Percentiles rank a stretch among this genome's conserved stretches.
These are phyloP conservation scores for Saccharomyces hybrid DNA, from an alignment of 1,139 yeast species.

Conservation along the genomic window DNA sequence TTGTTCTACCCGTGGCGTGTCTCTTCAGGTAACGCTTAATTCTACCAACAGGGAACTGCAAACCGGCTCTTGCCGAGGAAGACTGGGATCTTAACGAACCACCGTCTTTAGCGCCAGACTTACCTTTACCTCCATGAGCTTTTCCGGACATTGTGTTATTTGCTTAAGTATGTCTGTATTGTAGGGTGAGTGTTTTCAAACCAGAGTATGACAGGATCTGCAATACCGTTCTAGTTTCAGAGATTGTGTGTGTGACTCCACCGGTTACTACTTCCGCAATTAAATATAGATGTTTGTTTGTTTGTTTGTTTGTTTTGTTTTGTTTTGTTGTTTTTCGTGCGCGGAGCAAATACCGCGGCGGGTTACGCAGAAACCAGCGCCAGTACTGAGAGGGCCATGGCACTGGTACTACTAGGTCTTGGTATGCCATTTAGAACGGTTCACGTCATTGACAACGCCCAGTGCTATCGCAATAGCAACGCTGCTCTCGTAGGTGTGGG, in stretches of 20 bases:
- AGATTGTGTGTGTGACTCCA: neutral
- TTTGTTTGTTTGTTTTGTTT: neutral
- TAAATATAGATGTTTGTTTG: neutral
- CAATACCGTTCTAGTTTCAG: neutral
- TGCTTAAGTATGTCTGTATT: neutral
- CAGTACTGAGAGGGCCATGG: neutral
- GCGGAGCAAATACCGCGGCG: neutral
- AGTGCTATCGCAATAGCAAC: neutral
- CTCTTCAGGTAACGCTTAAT: constrained; percentile 90
- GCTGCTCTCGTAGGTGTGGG: neutral
- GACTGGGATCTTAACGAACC: constrained; percentile 60
- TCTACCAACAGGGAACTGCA: constrained; percentile 98
- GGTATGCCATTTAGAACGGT: neutral
- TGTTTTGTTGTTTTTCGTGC: constrained; percentile 1
- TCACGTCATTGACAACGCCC: neutral
- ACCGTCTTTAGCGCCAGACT: constrained; percentile 66
- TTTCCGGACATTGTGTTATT: constrained; percentile 69
- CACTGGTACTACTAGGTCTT: neutral
- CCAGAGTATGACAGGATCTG: neutral
- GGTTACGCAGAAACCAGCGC: neutral
- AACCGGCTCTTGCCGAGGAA: constrained; percentile 94
- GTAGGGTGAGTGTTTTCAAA: neutral
- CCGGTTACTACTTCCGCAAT: neutral
- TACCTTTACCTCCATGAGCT: constrained; percentile 96
- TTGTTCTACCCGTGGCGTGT: constrained; percentile 84